Percentiles rank a stretch among this genome's conserved stretches.
phyloP scores from a whole-genome alignment of 2,329 filamentous ascomycete genomes.

The Cyclaneusma minus region DNA sequence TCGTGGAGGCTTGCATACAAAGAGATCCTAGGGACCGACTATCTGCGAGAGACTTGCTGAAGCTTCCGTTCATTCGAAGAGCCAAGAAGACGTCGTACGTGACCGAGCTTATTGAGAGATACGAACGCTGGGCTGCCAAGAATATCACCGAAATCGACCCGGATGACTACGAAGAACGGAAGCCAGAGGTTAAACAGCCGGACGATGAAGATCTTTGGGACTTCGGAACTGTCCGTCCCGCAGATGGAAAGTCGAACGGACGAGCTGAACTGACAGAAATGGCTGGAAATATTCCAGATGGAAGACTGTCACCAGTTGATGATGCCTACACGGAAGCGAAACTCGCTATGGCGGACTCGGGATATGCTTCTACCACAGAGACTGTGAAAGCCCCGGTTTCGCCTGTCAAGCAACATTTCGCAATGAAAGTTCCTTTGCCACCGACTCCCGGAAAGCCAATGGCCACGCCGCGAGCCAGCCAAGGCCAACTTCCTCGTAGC shows the following conservation, averaged over 20 bases:
- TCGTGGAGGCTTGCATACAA: constrained; percentile 68
- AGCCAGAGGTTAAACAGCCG: constrained; percentile 25
- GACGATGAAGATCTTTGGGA: constrained; percentile 87
- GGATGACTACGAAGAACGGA: constrained; percentile 40
- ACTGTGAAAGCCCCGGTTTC: constrained; percentile 36
- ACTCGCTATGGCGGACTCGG: constrained; percentile 22
- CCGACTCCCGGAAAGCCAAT: constrained; percentile 36
- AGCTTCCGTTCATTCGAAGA: constrained; percentile 77
- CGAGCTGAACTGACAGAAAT: constrained; percentile 52
- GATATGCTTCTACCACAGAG: constrained; percentile 22
- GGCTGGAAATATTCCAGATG: constrained; percentile 71
- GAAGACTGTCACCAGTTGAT: constrained; percentile 38
- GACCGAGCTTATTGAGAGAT: constrained; percentile 85
- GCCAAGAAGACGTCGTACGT: constrained; percentile 95
- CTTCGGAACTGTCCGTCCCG: constrained; percentile 84
- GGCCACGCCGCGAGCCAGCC: constrained; percentile 24
- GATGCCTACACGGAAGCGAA: constrained; percentile 40
- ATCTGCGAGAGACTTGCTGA: constrained; percentile 70
- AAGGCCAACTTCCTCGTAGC: constrained; percentile 27
- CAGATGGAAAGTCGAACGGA: constrained; percentile 46
- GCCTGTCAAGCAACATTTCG: constrained; percentile 27
- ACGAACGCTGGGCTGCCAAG: constrained; percentile 72
- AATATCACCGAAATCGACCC: constrained; percentile 67
- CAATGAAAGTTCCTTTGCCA: constrained; percentile 44
- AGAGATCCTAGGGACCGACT: constrained; percentile 83